Evolutionary conservation across 2,329 filamentous ascomycete species (phyloP), one percentile per base, ranked within the genome.

Genomic region (Elsinoe batatas): DNA sequence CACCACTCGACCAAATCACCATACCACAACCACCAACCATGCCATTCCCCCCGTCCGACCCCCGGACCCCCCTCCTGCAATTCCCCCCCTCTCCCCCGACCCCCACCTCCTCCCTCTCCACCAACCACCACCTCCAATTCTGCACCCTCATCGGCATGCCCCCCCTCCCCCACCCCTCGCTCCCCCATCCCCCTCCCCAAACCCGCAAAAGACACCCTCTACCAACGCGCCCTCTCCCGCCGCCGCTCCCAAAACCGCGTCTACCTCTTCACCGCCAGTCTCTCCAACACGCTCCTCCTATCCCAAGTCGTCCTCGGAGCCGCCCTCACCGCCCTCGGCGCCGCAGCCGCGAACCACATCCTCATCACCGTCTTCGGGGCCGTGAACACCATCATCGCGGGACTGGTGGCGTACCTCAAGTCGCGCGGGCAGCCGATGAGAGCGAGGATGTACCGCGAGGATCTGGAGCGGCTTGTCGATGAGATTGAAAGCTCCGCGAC

Each of bases 401-500:
- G 71, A 3, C 56, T 72, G 8, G 65, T 72, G 3, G 69, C 70
- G 4, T 72, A 72, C 56, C 58, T 73, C 13, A 72, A 72, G 57
- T 67, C 65, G 5, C 63, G 69, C 11, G 71, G 70, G 0, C 71
- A 71, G 56, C 70, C 71, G 0, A 68, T 71, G 66, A 64, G 70
- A 40, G 68, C 69, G 5, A 63, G 68, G 36, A 71, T 71, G 69
- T 72, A 66, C 54, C 62, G 69, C 15, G 70, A 72, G 59, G 69
- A 72, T 57, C 63, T 72, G 2, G 69, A 70, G 18, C 63, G 70
- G 11, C 68, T 68, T 1, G 69, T 72, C 1, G 69, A 72, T 42
- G 70, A 72, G 63, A 71, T 72, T 55, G 69, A 72, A n/a, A n/a
- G n/a, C n/a, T n/a, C n/a, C 2, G 69, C 69, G 12, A 63, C 68